A percentile compares a stretch with the other conserved stretches of the same genome.
Conservation (phyloP, 2,329 filamentous ascomycete species). For the Xylariaceae sp. region DNA sequence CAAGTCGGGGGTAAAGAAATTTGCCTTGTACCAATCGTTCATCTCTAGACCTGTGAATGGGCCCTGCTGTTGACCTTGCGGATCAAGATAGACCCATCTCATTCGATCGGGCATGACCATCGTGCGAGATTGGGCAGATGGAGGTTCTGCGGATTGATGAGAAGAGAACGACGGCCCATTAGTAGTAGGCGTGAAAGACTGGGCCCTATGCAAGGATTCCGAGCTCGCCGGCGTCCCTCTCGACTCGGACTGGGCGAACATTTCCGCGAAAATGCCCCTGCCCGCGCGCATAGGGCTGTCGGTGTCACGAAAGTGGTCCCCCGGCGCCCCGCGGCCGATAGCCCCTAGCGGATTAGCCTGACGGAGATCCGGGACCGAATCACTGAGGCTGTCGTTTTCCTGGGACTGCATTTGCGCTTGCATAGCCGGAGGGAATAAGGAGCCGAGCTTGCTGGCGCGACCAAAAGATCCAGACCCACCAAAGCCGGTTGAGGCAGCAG, state of each 20-base stretch:
- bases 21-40: slow-evolving; percentile 99
- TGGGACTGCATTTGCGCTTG: slow-evolving; percentile 84
- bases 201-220: slow-evolving; percentile 34
- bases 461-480: slow-evolving; percentile 68
- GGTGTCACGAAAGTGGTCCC: slow-evolving; percentile 55
- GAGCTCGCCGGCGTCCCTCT: slow-evolving; percentile 38
- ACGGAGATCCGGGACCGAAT: slow-evolving; percentile 61
- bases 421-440: slow-evolving; percentile 85
- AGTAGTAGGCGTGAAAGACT: slow-evolving; percentile 35
- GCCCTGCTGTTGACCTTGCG: slow-evolving; percentile 87
- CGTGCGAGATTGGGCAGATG: slow-evolving; percentile 73
- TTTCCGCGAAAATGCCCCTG: slow-evolving; percentile 59
- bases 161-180: slow-evolving; percentile 39
- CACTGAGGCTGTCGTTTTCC: slow-evolving; percentile 65
- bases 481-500: slow-evolving; percentile 55
- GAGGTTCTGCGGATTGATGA: slow-evolving; percentile 48
- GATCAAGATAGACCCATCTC: slow-evolving; percentile 98
- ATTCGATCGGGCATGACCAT: slow-evolving; percentile 99
- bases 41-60: slow-evolving; percentile 97
- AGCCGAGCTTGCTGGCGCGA: slow-evolving; percentile 80
- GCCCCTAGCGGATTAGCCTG: slow-evolving; percentile 66
- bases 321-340: slow-evolving; percentile 66
- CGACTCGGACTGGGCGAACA: slow-evolving; percentile 47
- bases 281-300: slow-evolving; percentile 61
- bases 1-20: slow-evolving; percentile 93